Conservation (phyloP, 106 monocot genomes). For the Chionographis japonica region DNA sequence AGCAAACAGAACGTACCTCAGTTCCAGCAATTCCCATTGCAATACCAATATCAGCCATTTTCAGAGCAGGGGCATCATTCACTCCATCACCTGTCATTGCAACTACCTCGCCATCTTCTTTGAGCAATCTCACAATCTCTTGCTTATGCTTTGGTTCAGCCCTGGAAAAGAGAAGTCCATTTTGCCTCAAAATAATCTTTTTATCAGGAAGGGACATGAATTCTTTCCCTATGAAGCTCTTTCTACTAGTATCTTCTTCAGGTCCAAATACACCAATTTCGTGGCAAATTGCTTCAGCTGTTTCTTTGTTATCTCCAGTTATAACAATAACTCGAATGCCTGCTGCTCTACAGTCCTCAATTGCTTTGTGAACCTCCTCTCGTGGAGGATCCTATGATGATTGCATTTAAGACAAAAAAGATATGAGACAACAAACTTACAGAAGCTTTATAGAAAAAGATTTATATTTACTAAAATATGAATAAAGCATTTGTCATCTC, state of each 20-base stretch:
- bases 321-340: slow-evolving; percentile 88
- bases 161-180: slow-evolving; percentile 76
- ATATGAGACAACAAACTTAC: not conserved
- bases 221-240: slow-evolving; percentile 71
- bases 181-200: slow-evolving; percentile 37
- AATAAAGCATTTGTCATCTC: slow-evolving; percentile 8
- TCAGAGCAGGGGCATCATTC: slow-evolving; percentile 93
- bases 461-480: not conserved
- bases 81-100: slow-evolving; percentile 98
- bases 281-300: slow-evolving; percentile 87
- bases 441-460: not conserved
- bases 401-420: slow-evolving; percentile 1
- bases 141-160: slow-evolving; percentile 92
- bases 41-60: slow-evolving; percentile 90
- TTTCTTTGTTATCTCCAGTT: slow-evolving; percentile 90
- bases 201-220: slow-evolving; percentile 66
- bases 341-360: slow-evolving; percentile 85
- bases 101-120: slow-evolving; percentile 94
- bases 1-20: slow-evolving; percentile 42
- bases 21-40: slow-evolving; percentile 95
- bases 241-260: slow-evolving; percentile 54
- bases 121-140: slow-evolving; percentile 84
- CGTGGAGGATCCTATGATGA: slow-evolving; percentile 76
- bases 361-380: slow-evolving; percentile 75
- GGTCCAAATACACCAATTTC: slow-evolving; percentile 78